A percentile compares a stretch with the other conserved stretches of the same genome.
Evolutionary conservation across 164 flowering plant species (phyloP).

Genomic region (Brasenia schreberi): DNA sequence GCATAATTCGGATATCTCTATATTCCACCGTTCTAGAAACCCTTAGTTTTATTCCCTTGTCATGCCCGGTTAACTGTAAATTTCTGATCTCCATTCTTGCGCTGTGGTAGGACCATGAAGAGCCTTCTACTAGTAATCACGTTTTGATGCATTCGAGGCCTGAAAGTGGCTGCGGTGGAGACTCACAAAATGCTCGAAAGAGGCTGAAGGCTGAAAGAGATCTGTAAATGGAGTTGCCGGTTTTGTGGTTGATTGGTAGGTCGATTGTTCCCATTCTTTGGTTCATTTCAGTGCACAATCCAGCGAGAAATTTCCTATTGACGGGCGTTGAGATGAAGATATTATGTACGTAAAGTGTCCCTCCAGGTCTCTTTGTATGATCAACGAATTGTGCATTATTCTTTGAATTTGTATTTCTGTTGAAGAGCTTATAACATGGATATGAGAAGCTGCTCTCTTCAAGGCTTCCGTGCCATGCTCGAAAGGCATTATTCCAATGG

Average conservation of each 20-base stretch:
- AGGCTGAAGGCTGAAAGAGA: slow-evolving; percentile 40
- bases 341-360: background rate
- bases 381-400: background rate
- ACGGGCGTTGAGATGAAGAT: background rate
- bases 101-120: slow-evolving; percentile 21
- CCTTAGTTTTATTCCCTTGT: background rate
- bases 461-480: background rate
- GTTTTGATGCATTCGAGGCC: slow-evolving; percentile 23
- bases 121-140: slow-evolving; percentile 26
- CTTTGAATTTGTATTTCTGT: background rate
- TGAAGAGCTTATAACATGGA: background rate
- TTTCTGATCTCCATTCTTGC: background rate
- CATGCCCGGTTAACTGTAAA: background rate
- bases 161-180: slow-evolving; percentile 23
- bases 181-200: slow-evolving; percentile 50
- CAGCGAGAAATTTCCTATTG: background rate
- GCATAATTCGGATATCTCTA: no score
- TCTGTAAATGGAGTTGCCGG: slow-evolving; percentile 9
- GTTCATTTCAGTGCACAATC: background rate
- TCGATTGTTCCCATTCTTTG: background rate
- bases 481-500: background rate
- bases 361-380: background rate
- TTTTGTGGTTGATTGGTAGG: background rate
- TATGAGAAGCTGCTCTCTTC: background rate
- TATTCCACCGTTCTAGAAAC: background rate